phyloP scores from a whole-genome alignment of 306 rosid species.

The Biancaea sappan region DNA sequence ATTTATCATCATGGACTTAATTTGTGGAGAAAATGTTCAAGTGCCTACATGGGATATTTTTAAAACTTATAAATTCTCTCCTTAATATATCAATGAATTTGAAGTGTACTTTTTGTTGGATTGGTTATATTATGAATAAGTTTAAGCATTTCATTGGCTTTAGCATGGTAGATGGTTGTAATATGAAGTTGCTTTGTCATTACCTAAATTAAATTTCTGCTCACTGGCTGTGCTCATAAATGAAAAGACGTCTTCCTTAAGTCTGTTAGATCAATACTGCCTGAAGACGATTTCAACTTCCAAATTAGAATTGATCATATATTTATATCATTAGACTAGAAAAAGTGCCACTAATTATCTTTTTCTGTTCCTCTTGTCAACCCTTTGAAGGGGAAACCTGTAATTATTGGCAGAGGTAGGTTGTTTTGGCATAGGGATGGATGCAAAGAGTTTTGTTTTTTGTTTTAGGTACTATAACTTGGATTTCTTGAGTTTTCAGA shows the following conservation, averaged over 20 bases:
- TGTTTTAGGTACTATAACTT: not conserved
- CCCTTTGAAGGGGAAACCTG: not conserved
- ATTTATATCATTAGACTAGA: not conserved
- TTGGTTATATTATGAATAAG: not conserved
- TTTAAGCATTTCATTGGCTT: not conserved
- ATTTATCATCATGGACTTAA: not conserved
- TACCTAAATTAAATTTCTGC: not conserved
- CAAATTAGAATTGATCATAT: slow-evolving; percentile 3
- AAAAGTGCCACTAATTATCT: not conserved
- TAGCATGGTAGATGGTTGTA: not conserved
- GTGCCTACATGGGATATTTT: not conserved
- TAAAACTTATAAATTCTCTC: not conserved
- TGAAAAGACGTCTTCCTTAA: not conserved
- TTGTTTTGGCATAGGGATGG: not conserved
- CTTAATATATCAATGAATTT: not conserved
- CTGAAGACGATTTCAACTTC: not conserved
- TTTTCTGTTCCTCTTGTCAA: not conserved
- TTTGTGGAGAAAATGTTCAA: not conserved
- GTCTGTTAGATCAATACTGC: not conserved
- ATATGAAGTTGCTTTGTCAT: not conserved
- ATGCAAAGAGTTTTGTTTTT: not conserved
- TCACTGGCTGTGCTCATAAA: not conserved
- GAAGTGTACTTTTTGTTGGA: not conserved
- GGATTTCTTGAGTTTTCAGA: not conserved
- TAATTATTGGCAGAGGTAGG: not conserved